These are phyloP conservation scores for Hortiboletus flavorubellus DNA, from an alignment of 768 basidiomycete species.

Conservation along the genomic window DNA sequence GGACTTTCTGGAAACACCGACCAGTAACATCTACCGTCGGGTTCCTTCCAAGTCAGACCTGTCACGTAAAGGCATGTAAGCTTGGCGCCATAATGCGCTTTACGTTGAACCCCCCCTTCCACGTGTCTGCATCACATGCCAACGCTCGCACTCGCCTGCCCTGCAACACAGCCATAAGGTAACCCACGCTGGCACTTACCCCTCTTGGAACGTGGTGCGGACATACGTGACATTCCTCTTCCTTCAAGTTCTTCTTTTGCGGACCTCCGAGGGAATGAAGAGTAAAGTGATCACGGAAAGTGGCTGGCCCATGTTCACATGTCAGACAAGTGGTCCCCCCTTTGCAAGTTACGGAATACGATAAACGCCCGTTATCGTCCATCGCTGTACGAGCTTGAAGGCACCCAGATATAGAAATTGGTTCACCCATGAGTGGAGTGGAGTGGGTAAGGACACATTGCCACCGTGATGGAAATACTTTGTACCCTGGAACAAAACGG, in stretches of 20 bases:
- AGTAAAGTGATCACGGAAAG: neutral
- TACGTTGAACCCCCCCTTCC: constrained; percentile 10
- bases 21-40: neutral
- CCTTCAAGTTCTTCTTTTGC: constrained; percentile 3
- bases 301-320: neutral
- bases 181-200: neutral
- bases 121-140: constrained; percentile 12
- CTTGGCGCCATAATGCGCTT: constrained; percentile 1
- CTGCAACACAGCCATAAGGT: constrained; percentile 7
- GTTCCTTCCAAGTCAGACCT: neutral
- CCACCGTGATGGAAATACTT: constrained; percentile 5
- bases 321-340: neutral
- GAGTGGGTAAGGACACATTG: constrained; percentile 7
- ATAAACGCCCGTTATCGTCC: neutral
- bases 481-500: neutral
- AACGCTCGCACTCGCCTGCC: neutral
- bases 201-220: constrained; percentile 1
- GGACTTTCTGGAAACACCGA: neutral
- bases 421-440: neutral
- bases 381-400: neutral
- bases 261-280: constrained; percentile 21
- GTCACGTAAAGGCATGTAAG: constrained; percentile 5
- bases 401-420: constrained; percentile 5
- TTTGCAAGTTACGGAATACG: neutral
- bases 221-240: constrained; percentile 6